A percentile compares a stretch with the other conserved stretches of the same genome.
Conservation (phyloP, 2,329 filamentous ascomycete genomes). For the Arthrobotrys musiformis region DNA sequence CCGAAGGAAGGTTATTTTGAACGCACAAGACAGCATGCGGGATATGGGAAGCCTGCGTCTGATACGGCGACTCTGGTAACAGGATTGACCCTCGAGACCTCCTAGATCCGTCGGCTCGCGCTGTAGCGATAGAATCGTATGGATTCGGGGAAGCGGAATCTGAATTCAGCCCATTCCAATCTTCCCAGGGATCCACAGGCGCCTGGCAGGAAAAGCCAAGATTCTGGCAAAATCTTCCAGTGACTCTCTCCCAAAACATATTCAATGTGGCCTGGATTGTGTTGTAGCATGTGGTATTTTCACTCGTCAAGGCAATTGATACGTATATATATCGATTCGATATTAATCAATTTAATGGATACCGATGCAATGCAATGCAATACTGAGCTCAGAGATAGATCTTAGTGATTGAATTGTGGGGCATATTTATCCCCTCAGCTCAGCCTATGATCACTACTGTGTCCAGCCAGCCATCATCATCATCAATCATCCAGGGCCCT, state of each 20-base stretch:
- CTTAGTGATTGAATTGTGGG: too few relatives aligned
- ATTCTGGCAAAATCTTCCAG: neutral
- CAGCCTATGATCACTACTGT: neutral
- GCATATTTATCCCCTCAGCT: too few relatives aligned
- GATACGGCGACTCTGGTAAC: neutral
- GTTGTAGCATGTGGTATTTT: neutral
- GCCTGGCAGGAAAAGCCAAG: neutral
- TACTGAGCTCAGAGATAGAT: too few relatives aligned
- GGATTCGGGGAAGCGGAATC: neutral
- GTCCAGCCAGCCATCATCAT: neutral
- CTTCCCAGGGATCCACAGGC: neutral
- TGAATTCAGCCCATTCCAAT: neutral
- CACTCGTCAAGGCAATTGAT: neutral
- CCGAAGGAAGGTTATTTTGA: neutral
- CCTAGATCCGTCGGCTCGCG: neutral
- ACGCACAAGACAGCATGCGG: neutral
- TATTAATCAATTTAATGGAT: too few relatives aligned
- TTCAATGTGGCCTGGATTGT: neutral
- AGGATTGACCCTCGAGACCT: neutral
- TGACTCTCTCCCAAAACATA: neutral
- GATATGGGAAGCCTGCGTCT: neutral
- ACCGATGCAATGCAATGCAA: too few relatives aligned
- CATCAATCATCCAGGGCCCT: neutral
- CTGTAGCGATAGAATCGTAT: neutral
- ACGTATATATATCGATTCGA: too few relatives aligned